A percentile compares a stretch with the other conserved stretches of the same genome.
Conservation (phyloP, 2,329 filamentous ascomycete genomes). For the Beauveria medogensis region DNA sequence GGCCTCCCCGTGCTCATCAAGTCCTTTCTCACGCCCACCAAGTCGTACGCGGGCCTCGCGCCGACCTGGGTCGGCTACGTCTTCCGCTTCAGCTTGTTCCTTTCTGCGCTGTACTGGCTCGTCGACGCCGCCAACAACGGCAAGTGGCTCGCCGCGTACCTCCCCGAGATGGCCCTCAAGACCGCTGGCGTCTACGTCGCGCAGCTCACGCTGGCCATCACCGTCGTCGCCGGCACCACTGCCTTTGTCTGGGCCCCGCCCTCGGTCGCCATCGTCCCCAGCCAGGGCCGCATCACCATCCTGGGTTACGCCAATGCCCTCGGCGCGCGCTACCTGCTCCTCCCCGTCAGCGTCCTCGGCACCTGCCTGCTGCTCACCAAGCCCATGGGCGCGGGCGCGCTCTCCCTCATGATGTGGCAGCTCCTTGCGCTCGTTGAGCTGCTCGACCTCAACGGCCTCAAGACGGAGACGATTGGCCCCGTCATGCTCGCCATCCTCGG, state of each 20-base stretch:
- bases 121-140: conserved; percentile 83
- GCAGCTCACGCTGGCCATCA: conserved; percentile 70
- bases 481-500: conserved; percentile 80
- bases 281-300: conserved; percentile 59
- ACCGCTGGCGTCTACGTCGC: conserved; percentile 67
- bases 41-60: conserved; percentile 81
- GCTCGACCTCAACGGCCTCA: conserved; percentile 51
- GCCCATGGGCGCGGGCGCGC: conserved; percentile 83
- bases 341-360: conserved; percentile 70
- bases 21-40: conserved; percentile 71
- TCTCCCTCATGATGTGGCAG: conserved; percentile 80
- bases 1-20: conserved; percentile 67
- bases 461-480: conserved; percentile 69
- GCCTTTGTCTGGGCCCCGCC: conserved; percentile 83
- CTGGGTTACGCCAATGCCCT: conserved; percentile 91
- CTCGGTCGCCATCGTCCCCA: conserved; percentile 63
- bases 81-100: conserved; percentile 66
- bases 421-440: conserved; percentile 69
- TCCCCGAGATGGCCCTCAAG: conserved; percentile 59
- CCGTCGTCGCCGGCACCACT: conserved; percentile 74
- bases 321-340: conserved; percentile 79
- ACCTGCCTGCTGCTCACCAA: conserved; percentile 78
- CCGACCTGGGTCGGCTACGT: conserved; percentile 75
- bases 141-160: conserved; percentile 58
- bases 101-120: conserved; percentile 78